These are phyloP conservation scores for Scheffersomyces illinoinensis DNA, from an alignment of 1,139 yeast genomes.

Conservation along the genomic window DNA sequence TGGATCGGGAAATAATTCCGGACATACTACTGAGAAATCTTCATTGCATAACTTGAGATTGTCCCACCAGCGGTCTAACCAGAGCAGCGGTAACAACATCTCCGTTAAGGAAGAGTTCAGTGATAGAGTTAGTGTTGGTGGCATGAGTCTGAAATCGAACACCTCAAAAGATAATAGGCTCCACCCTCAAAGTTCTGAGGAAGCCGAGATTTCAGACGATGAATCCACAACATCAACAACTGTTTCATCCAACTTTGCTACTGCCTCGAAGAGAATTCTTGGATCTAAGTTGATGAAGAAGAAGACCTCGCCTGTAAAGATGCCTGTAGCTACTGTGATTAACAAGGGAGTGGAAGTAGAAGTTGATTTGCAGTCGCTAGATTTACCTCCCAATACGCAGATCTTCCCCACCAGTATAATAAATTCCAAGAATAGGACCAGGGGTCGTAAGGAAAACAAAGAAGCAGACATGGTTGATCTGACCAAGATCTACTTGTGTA, in stretches of 20 bases:
- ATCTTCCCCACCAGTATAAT: slow-evolving; percentile 36
- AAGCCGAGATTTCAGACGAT: neutral
- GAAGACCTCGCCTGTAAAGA: slow-evolving; percentile 14
- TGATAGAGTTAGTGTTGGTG: neutral
- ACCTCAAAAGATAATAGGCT: neutral
- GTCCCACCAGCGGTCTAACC: neutral
- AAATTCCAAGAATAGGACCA: slow-evolving; percentile 36
- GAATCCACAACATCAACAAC: neutral
- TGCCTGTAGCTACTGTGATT: slow-evolving; percentile 25
- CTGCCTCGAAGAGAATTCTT: slow-evolving; percentile 41
- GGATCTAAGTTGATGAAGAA: slow-evolving; percentile 39
- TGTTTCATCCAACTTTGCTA: slow-evolving; percentile 24
- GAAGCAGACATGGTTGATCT: slow-evolving; percentile 46
- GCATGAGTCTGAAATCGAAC: slow-evolving; percentile 6
- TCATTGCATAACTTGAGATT: neutral
- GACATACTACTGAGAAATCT: neutral
- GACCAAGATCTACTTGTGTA: slow-evolving; percentile 44
- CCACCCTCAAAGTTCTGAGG: neutral
- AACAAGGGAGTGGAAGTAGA: slow-evolving; percentile 41
- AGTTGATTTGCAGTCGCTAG: slow-evolving; percentile 41
- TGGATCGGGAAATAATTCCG: neutral
- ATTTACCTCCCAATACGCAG: slow-evolving; percentile 43
- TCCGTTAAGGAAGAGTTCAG: neutral
- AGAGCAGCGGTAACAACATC: neutral
- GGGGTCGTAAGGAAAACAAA: slow-evolving; percentile 50